A percentile compares a stretch with the other conserved stretches of the same genome.
phyloP scores from a whole-genome alignment of 306 rosid genomes.

The Ceratonia siliqua region DNA sequence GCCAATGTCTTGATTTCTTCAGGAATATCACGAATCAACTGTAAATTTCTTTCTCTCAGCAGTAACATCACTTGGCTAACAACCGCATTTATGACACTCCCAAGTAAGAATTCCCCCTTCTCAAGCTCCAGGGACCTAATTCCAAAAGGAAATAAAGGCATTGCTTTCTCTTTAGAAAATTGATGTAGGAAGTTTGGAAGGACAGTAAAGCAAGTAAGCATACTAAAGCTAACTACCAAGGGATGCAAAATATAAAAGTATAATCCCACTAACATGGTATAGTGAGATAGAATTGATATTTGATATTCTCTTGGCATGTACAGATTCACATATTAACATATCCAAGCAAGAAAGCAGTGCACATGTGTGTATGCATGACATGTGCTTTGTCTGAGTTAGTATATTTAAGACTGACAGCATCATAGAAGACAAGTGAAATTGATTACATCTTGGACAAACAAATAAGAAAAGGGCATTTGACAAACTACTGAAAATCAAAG shows the following conservation, averaged over 20 bases:
- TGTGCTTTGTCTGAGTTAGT: not conserved
- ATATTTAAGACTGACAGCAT: not conserved
- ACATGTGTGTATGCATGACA: not conserved
- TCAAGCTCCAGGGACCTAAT: slow-evolving; percentile 83
- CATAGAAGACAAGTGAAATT: not conserved
- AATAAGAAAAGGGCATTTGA: no score
- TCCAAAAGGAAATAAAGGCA: slow-evolving; percentile 37
- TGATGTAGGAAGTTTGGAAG: slow-evolving; percentile 5
- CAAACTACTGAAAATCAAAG: no score
- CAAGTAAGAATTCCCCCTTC: slow-evolving; percentile 79
- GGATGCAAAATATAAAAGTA: slow-evolving; percentile 2
- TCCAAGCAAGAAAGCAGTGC: not conserved
- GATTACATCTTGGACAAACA: no score
- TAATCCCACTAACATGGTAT: slow-evolving; percentile 8
- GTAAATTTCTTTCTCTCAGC: slow-evolving; percentile 82
- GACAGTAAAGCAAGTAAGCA: slow-evolving; percentile 27
- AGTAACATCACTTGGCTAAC: slow-evolving; percentile 91
- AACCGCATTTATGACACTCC: slow-evolving; percentile 84
- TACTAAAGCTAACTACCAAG: not conserved
- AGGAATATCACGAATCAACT: slow-evolving; percentile 89
- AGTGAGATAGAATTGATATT: slow-evolving; percentile 15
- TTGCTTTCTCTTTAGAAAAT: slow-evolving; percentile 29
- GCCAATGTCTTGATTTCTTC: slow-evolving; percentile 83
- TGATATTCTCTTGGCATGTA: slow-evolving; percentile 4
- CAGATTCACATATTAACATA: slow-evolving; percentile 13